A percentile compares a stretch with the other conserved stretches of the same genome.
Conservation (phyloP, 2,329 filamentous ascomycete species). For the Calonectria honghensis region DNA sequence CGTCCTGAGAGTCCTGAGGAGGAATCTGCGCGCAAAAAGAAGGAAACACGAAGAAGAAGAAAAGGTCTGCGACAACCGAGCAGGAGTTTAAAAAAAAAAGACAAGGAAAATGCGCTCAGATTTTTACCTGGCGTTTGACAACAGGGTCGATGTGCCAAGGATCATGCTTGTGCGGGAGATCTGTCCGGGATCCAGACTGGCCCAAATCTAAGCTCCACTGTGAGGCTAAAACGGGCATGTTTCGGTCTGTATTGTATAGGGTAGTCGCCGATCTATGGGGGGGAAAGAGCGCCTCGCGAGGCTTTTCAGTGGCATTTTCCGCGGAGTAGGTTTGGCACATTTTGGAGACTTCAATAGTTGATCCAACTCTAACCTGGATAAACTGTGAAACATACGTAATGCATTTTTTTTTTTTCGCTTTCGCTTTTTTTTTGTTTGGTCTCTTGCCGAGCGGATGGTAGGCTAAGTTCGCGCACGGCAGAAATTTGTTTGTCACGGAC, state of each 20-base stretch:
- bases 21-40: not conserved
- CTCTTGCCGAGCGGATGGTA: not conserved
- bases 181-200: conserved; percentile 29
- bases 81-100: not conserved
- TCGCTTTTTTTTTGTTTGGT: not conserved
- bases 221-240: conserved; percentile 9
- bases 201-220: not conserved
- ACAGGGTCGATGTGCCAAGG: conserved; percentile 12
- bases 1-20: not conserved
- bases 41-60: not conserved
- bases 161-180: conserved; percentile 22
- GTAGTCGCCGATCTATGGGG: not conserved
- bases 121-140: conserved; percentile 20
- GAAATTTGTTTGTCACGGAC: not conserved
- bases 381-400: conserved; percentile 24
- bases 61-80: not conserved
- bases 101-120: conserved; percentile 7
- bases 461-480: not conserved
- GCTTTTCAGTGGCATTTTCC: not conserved
- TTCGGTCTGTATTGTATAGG: conserved; percentile 12
- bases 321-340: not conserved
- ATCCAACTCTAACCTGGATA: not conserved
- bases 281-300: not conserved
- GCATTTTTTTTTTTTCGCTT: not conserved
- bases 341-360: not conserved